Evolutionary conservation across 2,329 filamentous ascomycete genomes (phyloP).

Genomic region (Beauveria caledonica): DNA sequence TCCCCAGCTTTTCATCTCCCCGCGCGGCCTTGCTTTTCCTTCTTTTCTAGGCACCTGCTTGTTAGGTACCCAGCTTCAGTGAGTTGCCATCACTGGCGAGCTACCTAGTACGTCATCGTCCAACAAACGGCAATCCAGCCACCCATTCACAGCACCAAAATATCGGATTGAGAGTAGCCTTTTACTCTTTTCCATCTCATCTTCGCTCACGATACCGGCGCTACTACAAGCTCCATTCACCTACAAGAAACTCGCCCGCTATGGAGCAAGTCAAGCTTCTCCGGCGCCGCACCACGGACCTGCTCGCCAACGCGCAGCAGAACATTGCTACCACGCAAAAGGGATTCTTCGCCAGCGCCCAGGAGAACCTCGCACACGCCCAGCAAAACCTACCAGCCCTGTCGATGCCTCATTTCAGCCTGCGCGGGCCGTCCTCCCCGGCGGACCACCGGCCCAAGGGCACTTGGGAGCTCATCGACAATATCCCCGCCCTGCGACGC

Average conservation of each 20-base stretch:
- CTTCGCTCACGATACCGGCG: neutral
- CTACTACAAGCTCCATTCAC: neutral
- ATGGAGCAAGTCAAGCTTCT: slow-evolving; percentile 48
- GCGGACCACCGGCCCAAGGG: slow-evolving; percentile 32
- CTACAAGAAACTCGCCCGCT: neutral
- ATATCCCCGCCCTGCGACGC: slow-evolving; percentile 50
- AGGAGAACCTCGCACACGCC: slow-evolving; percentile 32
- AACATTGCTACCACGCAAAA: slow-evolving; percentile 39
- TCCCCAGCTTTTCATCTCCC: neutral
- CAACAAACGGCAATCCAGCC: neutral
- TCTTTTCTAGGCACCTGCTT: neutral
- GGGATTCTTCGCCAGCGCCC: slow-evolving; percentile 26
- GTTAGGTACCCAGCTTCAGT: neutral
- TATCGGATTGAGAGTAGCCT: neutral
- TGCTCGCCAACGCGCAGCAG: slow-evolving; percentile 30
- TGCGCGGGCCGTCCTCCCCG: slow-evolving; percentile 8
- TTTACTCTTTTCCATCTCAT: neutral
- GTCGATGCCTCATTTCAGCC: slow-evolving; percentile 17
- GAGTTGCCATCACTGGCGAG: neutral
- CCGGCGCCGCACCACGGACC: slow-evolving; percentile 47
- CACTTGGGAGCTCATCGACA: slow-evolving; percentile 52
- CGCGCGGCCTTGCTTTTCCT: neutral
- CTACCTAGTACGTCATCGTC: slow-evolving; percentile 3
- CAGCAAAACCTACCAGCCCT: slow-evolving; percentile 37
- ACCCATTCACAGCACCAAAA: neutral